Percentiles rank a stretch among this genome's conserved stretches.
These are phyloP conservation scores for rapeseed (Brassica napus) DNA, from an alignment of 345 rosid genomes.

Conservation along the genomic window Da-Ae NC_063434.1:2334001-2334500, in stretches of 20 bases:
- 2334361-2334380: conserved; percentile 62
- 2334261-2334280: conserved; percentile 75
- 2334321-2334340: conserved; percentile 60
- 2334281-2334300: conserved; percentile 76
- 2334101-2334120: conserved; percentile 82
- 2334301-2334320: conserved; percentile 89
- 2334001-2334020: too few relatives aligned
- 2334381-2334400: neutral
- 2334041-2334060: neutral
- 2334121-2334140: conserved; percentile 80
- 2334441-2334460: neutral
- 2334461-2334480: neutral
- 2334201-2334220: conserved; percentile 96
- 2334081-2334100: conserved; percentile 85
- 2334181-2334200: conserved; percentile 88
- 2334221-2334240: conserved; percentile 80
- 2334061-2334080: conserved; percentile 58
- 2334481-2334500: too few relatives aligned
- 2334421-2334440: conserved; percentile 13
- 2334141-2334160: conserved; percentile 71
- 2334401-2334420: neutral
- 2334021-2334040: too few relatives aligned
- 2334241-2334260: conserved; percentile 85
- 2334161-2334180: conserved; percentile 78
- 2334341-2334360: conserved; percentile 65